Evolutionary conservation across 164 flowering plant species (phyloP), one percentile per base, ranked within the genome.

Genomic region (Kalanchoe fedtschenkoi): DNA sequence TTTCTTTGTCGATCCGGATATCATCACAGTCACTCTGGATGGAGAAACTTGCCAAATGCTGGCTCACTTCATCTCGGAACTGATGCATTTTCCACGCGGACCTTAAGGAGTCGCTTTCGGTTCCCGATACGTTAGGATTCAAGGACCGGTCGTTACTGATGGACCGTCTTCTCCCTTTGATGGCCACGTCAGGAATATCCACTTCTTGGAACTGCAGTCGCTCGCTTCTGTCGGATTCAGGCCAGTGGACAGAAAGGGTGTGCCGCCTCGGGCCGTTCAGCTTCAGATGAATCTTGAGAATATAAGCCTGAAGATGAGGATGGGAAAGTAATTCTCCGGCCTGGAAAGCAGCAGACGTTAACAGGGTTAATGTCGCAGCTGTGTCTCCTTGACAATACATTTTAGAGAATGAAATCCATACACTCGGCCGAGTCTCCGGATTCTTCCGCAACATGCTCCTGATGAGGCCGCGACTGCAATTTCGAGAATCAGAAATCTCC

Each of bases 391-490:
- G 26, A 24, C 17, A 51, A 28, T 51, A 28, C 16, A 1, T 47
- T 1, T 13, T 11, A 0, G 47, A 28, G 1, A 44, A 66, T 60
- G 16, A 47, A 54, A 34, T 42, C 73, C 91, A 65, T 93, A 93
- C 99, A 75, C 89, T 87, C 46, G 99, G 99, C 62, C 99, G 76
- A 35, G 82, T 83, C 67, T 93, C 97, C 55, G 99, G 99, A 70
- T 85, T 90, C 71, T 88, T 93, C 71, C 99, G 82, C 65, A 93
- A 80, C 99, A 93, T 90, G 81, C 95, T 90, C 67, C 91, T 93
- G 19, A 93, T 69, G 65, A 93, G 96, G 35, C 96, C 87, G 15
- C 97, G 87, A 61, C 99, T 93, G 89, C 39, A 42, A 78, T 68
- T 63, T 30, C 66, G 62, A 65, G 55, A 62, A 51, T 13, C 6